Evolutionary conservation across 352 stramenopile species (phyloP), one percentile per base, ranked within the genome.

Genomic region (Aphanomyces invadans): DNA sequence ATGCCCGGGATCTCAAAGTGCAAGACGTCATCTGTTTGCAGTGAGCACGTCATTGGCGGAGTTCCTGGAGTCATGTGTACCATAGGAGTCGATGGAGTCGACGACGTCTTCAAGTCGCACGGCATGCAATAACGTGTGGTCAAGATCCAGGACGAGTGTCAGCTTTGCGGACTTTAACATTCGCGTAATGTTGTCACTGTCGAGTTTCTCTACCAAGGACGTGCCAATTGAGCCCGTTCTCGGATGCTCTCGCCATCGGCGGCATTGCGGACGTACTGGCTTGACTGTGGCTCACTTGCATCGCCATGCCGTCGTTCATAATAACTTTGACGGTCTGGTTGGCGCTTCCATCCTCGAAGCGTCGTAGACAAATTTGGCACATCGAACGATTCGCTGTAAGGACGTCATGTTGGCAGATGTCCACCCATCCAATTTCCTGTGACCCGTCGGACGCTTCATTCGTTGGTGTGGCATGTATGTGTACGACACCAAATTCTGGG

Each of bases 91-190:
- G 25, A 93, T 80, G 51, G 81, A 72, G 19, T 74, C 78, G 1
- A 83, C 70, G 31, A 94, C 74, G 32, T 94, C 81, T n/a, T 83
- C 72, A 0, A 83, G 75, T 25, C 83, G 81, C 55, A 94, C 85
- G 25, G 95, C 95, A 77, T 99, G 96, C 4, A 99, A 77, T 48
- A 99, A 75, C 2, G 96, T 99, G 75, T 98, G 95, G 77, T 99
- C 96, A 32, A 99, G 76, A 85, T 99, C 96, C 33, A 99, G 77
- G 31, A 98, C 94, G 12, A 99, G 74, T 39, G 86, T 97, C 23
- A 99, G 74, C 69, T 98, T 97, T 70, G 90, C 92, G 33, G 78
- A 73, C 28, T 83, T 73, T 28, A 94, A 80, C 54, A 98, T 80
- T 32, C 90, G 86, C 48, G 87, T 76, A 28, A 95, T 89, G 60